These are phyloP conservation scores for Euphorbia celastroides DNA, from an alignment of 441 rosid genomes.

Conservation along the genomic window DNA sequence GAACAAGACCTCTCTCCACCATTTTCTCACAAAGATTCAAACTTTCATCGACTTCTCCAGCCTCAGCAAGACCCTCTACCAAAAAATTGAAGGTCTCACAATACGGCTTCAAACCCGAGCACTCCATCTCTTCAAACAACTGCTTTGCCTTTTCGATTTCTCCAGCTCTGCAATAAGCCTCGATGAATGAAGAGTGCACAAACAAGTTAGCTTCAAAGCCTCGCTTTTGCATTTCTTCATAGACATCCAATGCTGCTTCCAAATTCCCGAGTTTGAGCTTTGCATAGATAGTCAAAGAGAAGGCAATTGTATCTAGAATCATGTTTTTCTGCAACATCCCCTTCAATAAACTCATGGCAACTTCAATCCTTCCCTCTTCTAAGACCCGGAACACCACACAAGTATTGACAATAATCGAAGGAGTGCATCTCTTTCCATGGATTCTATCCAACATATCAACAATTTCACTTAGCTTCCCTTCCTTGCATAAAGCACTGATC, in stretches of 20 bases:
- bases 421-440: slow-evolving; percentile 57
- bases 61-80: slow-evolving; percentile 44
- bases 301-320: slow-evolving; percentile 60
- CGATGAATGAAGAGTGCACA: slow-evolving; percentile 47
- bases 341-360: slow-evolving; percentile 50
- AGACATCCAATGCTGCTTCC: slow-evolving; percentile 42
- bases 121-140: slow-evolving; percentile 48
- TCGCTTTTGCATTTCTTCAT: slow-evolving; percentile 65
- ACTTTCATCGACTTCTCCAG: slow-evolving; percentile 38
- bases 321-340: slow-evolving; percentile 60
- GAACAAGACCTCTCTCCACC: slow-evolving; percentile 43
- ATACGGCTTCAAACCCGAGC: slow-evolving; percentile 46
- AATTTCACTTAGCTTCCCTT: slow-evolving; percentile 48
- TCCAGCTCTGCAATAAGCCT: slow-evolving; percentile 36
- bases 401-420: slow-evolving; percentile 55
- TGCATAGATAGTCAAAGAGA: slow-evolving; percentile 49
- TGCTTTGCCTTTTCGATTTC: slow-evolving; percentile 40
- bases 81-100: slow-evolving; percentile 48
- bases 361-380: slow-evolving; percentile 45
- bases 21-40: slow-evolving; percentile 41
- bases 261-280: slow-evolving; percentile 38
- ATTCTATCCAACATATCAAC: slow-evolving; percentile 55
- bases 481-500: slow-evolving; percentile 64
- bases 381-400: slow-evolving; percentile 46
- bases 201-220: slow-evolving; percentile 57